Evolutionary conservation across 2,329 filamentous ascomycete genomes (phyloP).

Genomic region (Paracoccidioides lutzii): DNA sequence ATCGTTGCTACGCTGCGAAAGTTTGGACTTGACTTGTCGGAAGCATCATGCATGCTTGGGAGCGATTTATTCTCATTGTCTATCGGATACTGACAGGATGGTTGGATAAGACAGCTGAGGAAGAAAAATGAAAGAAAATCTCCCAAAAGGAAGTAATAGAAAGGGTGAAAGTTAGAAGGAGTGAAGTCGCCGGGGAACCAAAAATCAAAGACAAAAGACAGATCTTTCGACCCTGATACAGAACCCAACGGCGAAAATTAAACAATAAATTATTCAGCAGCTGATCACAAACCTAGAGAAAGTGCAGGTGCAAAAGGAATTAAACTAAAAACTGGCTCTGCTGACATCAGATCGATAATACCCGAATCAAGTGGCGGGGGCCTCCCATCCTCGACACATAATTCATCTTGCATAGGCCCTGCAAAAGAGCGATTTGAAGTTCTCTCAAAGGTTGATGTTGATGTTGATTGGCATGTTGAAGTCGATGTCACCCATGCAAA

Average conservation of each 20-base stretch:
- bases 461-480: conserved; percentile 13
- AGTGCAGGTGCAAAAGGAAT: neutral
- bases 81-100: too few species aligned
- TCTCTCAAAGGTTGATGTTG: conserved; percentile 6
- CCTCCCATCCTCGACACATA: neutral
- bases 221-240: neutral
- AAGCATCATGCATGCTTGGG: neutral
- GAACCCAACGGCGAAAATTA: neutral
- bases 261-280: neutral
- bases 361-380: neutral
- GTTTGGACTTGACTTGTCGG: too few species aligned
- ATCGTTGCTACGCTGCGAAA: too few species aligned
- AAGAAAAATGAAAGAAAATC: neutral
- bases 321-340: neutral
- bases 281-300: neutral
- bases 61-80: too few species aligned
- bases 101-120: neutral
- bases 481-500: conserved; percentile 11
- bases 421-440: neutral
- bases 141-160: neutral
- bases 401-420: neutral
- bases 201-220: neutral
- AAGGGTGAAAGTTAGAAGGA: neutral
- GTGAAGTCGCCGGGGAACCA: neutral
- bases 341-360: neutral